Evolutionary conservation across 345 rosid species (phyloP), one percentile per base, ranked within the genome.

Genomic region (Mercurialis annua): DNA sequence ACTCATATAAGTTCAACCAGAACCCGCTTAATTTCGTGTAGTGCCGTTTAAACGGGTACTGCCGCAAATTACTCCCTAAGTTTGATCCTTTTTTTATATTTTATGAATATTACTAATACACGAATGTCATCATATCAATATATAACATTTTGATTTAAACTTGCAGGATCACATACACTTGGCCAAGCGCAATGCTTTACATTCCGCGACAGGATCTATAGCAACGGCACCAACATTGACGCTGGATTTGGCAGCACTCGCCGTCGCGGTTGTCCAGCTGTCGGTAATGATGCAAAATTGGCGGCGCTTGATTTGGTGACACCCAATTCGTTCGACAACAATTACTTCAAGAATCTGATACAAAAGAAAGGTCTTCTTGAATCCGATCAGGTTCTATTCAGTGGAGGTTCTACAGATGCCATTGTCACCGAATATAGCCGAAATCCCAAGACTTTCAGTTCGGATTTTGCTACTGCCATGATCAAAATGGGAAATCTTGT

Each of bases 401-500:
- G 40, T 27, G 73, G 72, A 6, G 72, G 72, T 7, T 18, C 72
- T 20, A 59, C 72, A 0, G 72, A 69, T 15, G 50, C n/a, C 12
- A 69, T 50, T 27, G 73, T 69, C 0, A 1, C 26, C 0, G 66
- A 69, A 36, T 69, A 69, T 30, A 69, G 60, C 23, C 18, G 24
- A 14, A 69, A 23, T 17, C 65, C 16, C 1, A 10, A 27, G 3
- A 11, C 36, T 43, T 69, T 69, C 58, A 63, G 54, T 0, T 69
- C 78, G 4, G 84, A 81, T 70, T 83, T 46, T 4, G 76, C 55
- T 8, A 49, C 80, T 53, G 84, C 87, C 21, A 83, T 81, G 87
- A 76, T 80, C 60, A 83, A 76, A 58, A 83, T 78, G 84, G 83
- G 82, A 66, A 71, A 83, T n/a, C 76, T 46, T 20, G 76, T 76